Percentiles rank a stretch among this genome's conserved stretches.
Conservation (phyloP, 2,329 filamentous ascomycete genomes). For the Teratosphaeria pseudoeucalypti region DNA sequence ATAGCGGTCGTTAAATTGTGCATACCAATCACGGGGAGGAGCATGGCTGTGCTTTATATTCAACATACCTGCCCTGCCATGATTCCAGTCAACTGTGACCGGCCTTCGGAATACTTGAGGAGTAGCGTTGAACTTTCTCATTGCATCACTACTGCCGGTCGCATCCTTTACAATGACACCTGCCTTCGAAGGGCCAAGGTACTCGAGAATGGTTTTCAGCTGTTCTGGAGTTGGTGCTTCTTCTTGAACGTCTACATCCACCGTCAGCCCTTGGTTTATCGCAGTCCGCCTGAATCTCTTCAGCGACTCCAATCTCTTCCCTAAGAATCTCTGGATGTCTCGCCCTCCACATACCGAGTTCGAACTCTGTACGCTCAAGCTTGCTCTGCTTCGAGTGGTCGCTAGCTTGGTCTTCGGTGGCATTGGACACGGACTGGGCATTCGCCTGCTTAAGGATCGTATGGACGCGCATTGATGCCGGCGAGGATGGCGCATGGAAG, state of each 20-base stretch:
- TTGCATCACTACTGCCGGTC: slow-evolving; percentile 60
- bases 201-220: slow-evolving; percentile 72
- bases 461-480: slow-evolving; percentile 62
- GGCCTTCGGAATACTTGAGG: slow-evolving; percentile 61
- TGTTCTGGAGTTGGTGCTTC: slow-evolving; percentile 71
- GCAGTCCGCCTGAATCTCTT: not conserved
- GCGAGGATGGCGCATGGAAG: slow-evolving; percentile 75
- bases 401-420: slow-evolving; percentile 65
- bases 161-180: slow-evolving; percentile 66
- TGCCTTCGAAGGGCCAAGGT: slow-evolving; percentile 54
- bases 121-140: slow-evolving; percentile 66
- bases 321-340: not conserved
- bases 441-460: slow-evolving; percentile 73
- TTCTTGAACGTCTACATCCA: slow-evolving; percentile 57
- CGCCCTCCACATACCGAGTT: slow-evolving; percentile 43
- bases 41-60: not conserved
- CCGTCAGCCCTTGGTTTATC: not conserved
- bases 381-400: slow-evolving; percentile 52
- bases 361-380: slow-evolving; percentile 59
- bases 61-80: slow-evolving; percentile 60
- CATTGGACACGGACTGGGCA: slow-evolving; percentile 54
- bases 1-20: not conserved
- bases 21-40: not conserved
- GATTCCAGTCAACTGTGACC: slow-evolving; percentile 87
- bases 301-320: not conserved